phyloP scores from a whole-genome alignment of 352 stramenopile genomes.

The Phytophthora palmivora region DNA sequence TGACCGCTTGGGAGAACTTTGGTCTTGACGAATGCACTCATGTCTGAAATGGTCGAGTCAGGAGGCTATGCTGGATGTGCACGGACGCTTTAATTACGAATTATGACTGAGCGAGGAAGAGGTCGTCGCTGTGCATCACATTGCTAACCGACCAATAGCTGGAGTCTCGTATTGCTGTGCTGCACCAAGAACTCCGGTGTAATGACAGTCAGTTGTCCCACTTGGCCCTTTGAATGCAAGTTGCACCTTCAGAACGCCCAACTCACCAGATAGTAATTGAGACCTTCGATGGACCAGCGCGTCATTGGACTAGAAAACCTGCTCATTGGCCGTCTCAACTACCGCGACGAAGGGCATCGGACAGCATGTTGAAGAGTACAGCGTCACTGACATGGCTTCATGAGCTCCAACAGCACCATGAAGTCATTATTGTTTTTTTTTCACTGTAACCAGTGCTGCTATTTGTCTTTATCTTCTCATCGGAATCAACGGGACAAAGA shows the following conservation, averaged over 20 bases:
- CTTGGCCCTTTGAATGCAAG: conserved; percentile 11
- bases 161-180: background rate
- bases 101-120: too few relatives aligned
- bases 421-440: conserved; percentile 18
- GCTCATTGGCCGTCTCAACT: conserved; percentile 18
- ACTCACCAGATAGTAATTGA: background rate
- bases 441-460: background rate
- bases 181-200: background rate
- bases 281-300: conserved; percentile 18
- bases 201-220: too few relatives aligned
- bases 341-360: background rate
- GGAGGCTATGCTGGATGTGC: too few relatives aligned
- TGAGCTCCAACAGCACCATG: background rate
- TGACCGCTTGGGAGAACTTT: conserved; percentile 52
- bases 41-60: background rate
- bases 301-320: conserved; percentile 24
- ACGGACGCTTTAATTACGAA: too few relatives aligned
- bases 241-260: conserved; percentile 11
- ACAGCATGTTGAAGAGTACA: conserved; percentile 1
- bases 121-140: conserved; percentile 14
- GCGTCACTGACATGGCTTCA: background rate
- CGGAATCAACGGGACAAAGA: conserved; percentile 6
- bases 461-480: conserved; percentile 1
- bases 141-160: conserved; percentile 4
- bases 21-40: conserved; percentile 34